phyloP scores from a whole-genome alignment of 441 rosid genomes.

The Brassica hybrid region DNA sequence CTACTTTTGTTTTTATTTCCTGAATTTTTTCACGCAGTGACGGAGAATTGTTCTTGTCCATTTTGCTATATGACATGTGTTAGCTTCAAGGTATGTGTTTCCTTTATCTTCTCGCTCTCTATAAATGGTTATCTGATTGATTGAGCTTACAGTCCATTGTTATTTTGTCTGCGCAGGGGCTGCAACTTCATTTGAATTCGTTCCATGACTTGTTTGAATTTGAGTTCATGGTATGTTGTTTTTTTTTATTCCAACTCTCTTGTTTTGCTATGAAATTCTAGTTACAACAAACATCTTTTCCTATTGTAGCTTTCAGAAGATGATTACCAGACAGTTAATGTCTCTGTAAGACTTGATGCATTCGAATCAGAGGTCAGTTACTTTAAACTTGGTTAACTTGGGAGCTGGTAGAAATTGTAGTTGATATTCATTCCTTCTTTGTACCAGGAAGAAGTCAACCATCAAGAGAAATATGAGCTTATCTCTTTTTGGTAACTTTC shows the following conservation, averaged over 20 bases:
- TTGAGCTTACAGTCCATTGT: constrained; percentile 33
- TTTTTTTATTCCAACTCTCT: constrained; percentile 32
- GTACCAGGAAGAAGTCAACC: constrained; percentile 59
- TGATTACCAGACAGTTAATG: constrained; percentile 74
- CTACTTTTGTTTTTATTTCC: constrained; percentile 7
- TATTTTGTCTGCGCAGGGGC: constrained; percentile 64
- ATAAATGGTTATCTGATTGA: neutral
- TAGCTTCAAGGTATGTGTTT: constrained; percentile 66
- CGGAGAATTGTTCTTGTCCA: constrained; percentile 86
- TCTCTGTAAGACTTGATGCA: constrained; percentile 76
- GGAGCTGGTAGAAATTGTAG: too few species aligned
- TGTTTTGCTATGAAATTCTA: constrained; percentile 1
- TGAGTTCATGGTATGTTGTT: constrained; percentile 78
- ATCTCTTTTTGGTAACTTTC: constrained; percentile 71
- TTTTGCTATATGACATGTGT: constrained; percentile 82
- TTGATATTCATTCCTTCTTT: constrained; percentile 39
- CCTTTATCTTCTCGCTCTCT: too few species aligned
- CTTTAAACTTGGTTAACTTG: constrained; percentile 7
- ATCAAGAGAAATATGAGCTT: constrained; percentile 53
- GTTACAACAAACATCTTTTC: neutral
- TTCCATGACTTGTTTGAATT: constrained; percentile 85
- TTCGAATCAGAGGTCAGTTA: constrained; percentile 72
- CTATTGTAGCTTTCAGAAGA: constrained; percentile 71
- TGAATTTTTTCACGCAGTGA: constrained; percentile 60
- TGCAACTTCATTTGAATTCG: constrained; percentile 75